A percentile compares a stretch with the other conserved stretches of the same genome.
Conservation (phyloP, 257 asterid genomes). For the Solanum chilense region DNA sequence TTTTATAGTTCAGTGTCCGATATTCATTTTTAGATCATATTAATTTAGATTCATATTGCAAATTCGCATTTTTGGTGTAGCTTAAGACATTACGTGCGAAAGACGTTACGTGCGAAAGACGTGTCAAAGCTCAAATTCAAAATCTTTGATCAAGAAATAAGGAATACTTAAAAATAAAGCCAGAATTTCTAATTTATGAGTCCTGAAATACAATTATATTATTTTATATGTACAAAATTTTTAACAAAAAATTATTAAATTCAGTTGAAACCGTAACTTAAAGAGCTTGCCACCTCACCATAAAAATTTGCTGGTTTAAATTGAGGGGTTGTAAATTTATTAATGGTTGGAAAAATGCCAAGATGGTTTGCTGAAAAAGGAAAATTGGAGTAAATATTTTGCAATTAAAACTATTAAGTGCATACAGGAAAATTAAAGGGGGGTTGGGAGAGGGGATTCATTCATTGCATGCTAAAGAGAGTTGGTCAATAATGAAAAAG, state of each 20-base stretch:
- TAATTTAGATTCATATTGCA: neutral
- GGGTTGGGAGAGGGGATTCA: neutral
- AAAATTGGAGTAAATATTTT: slow-evolving; percentile 9
- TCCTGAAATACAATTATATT: neutral
- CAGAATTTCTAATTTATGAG: neutral
- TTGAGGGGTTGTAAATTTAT: slow-evolving; percentile 8
- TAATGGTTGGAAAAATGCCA: slow-evolving; percentile 8
- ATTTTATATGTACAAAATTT: neutral
- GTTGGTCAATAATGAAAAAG: neutral
- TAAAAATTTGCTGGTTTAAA: neutral
- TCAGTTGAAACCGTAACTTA: neutral
- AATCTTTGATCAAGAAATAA: neutral
- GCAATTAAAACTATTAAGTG: neutral
- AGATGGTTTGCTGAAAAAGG: slow-evolving; percentile 7
- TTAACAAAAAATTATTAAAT: neutral
- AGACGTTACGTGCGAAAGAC: neutral
- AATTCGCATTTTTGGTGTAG: neutral
- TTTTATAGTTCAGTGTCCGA: neutral
- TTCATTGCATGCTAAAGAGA: neutral
- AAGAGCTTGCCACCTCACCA: neutral
- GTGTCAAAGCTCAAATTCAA: neutral
- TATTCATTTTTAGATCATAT: neutral
- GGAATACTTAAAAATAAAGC: neutral
- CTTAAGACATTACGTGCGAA: neutral
- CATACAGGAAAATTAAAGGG: neutral